phyloP scores from a whole-genome alignment of 31 red algal species.

The Asparagopsis taxiformis region DNA sequence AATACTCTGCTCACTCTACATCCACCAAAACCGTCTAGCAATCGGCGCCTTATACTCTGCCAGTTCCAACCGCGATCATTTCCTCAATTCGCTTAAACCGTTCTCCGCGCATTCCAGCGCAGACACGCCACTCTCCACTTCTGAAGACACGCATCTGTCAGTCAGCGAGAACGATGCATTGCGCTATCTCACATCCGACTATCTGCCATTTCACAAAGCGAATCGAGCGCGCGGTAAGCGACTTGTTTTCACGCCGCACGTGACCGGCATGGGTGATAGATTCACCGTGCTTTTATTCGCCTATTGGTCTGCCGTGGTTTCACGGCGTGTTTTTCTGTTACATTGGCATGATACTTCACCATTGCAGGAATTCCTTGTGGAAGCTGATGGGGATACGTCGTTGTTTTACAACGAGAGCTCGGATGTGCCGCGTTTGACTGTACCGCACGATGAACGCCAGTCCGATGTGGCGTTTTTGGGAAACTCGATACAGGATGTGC shows the following conservation, averaged over 20 bases:
- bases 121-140: too few relatives aligned
- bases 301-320: slow-evolving; percentile 39
- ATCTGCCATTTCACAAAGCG: slow-evolving; percentile 24
- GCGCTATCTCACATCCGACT: slow-evolving; percentile 10
- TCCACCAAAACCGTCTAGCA: too few relatives aligned
- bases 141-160: too few relatives aligned
- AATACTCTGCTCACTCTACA: too few relatives aligned
- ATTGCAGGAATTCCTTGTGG: slow-evolving; percentile 9
- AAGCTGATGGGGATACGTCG: neutral
- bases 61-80: too few relatives aligned
- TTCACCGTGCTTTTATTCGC: slow-evolving; percentile 19
- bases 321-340: slow-evolving; percentile 33
- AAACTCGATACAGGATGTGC: neutral
- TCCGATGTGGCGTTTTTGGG: too few relatives aligned
- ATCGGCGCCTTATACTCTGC: too few relatives aligned
- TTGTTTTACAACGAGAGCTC: slow-evolving; percentile 11
- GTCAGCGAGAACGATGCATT: neutral
- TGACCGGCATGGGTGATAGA: slow-evolving; percentile 32
- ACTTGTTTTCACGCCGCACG: slow-evolving; percentile 25
- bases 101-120: too few relatives aligned
- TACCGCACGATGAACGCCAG: too few relatives aligned
- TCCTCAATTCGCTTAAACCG: too few relatives aligned
- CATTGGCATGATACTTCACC: slow-evolving; percentile 43
- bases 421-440: slow-evolving; percentile 21
- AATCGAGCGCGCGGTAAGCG: slow-evolving; percentile 18